phyloP scores from a whole-genome alignment of 78 protist genomes.

The Dictyostelium purpureum region DNA sequence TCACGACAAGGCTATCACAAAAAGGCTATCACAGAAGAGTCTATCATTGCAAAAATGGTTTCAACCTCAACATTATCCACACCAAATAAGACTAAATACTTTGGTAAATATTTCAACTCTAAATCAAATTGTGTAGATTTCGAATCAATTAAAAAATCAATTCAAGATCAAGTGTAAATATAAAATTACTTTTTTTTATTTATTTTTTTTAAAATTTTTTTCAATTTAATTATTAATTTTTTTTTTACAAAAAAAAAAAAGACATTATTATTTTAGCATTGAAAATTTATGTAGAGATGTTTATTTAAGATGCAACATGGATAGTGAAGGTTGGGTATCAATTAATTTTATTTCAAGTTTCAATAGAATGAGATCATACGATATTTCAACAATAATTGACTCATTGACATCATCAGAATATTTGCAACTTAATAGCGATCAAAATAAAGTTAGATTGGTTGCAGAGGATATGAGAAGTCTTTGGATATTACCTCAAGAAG shows the following conservation, averaged over 20 bases:
- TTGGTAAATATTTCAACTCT: too few relatives aligned
- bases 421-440: slow-evolving; percentile 3
- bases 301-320: slow-evolving; percentile 79
- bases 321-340: slow-evolving; percentile 83
- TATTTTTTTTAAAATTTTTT: background rate
- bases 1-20: too few relatives aligned
- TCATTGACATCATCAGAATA: background rate
- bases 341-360: slow-evolving; percentile 60
- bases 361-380: slow-evolving; percentile 64
- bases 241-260: background rate
- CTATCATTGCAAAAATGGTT: too few relatives aligned
- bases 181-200: background rate
- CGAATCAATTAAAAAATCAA: slow-evolving; percentile 9
- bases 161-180: background rate
- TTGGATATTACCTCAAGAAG: slow-evolving; percentile 15
- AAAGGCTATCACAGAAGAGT: too few relatives aligned
- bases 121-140: too few relatives aligned
- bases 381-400: background rate
- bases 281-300: slow-evolving; percentile 85
- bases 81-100: too few relatives aligned
- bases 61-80: too few relatives aligned
- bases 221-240: background rate
- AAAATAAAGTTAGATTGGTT: background rate
- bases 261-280: slow-evolving; percentile 80
- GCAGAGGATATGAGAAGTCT: background rate